These are phyloP conservation scores for Saccharomycodes ludwigii DNA, from an alignment of 805 yeast species.

Conservation along the genomic window DNA sequence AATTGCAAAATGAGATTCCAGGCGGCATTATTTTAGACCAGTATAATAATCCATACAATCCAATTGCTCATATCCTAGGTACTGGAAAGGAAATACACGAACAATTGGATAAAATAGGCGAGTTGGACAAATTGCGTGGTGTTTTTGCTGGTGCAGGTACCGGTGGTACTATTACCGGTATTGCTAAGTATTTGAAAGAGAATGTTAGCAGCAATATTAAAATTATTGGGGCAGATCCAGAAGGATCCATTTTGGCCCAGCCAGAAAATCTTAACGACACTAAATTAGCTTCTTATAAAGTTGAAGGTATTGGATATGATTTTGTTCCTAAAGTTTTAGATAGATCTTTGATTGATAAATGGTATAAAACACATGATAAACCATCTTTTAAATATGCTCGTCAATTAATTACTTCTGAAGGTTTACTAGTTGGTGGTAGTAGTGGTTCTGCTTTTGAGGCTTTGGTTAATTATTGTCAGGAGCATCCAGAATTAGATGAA, in stretches of 20 bases:
- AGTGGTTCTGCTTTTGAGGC: slow-evolving; percentile 79
- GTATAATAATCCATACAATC: slow-evolving; percentile 67
- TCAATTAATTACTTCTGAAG: slow-evolving; percentile 73
- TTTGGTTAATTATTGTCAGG: slow-evolving; percentile 54
- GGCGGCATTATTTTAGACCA: slow-evolving; percentile 78
- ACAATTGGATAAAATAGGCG: slow-evolving; percentile 37
- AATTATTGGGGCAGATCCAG: slow-evolving; percentile 75
- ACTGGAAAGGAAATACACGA: slow-evolving; percentile 81
- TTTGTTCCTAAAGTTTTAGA: slow-evolving; percentile 73
- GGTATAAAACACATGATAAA: slow-evolving; percentile 81
- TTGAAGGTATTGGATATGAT: slow-evolving; percentile 88
- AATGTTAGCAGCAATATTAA: slow-evolving; percentile 42
- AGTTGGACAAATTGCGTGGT: slow-evolving; percentile 49
- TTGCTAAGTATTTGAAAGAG: slow-evolving; percentile 63
- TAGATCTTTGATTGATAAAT: slow-evolving; percentile 51
- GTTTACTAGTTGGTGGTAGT: slow-evolving; percentile 82
- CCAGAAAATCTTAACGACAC: slow-evolving; percentile 61
- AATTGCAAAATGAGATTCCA: slow-evolving; percentile 71
- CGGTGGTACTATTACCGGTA: slow-evolving; percentile 85
- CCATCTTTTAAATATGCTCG: slow-evolving; percentile 73
- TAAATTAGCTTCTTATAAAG: slow-evolving; percentile 47
- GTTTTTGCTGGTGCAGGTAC: slow-evolving; percentile 91
- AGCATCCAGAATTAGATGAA: slow-evolving; percentile 48
- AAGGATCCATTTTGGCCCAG: slow-evolving; percentile 72
- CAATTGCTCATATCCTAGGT: slow-evolving; percentile 72